phyloP scores from a whole-genome alignment of 176 grass and related monocot genomes.

The Alopecurus myosuroides region DNA sequence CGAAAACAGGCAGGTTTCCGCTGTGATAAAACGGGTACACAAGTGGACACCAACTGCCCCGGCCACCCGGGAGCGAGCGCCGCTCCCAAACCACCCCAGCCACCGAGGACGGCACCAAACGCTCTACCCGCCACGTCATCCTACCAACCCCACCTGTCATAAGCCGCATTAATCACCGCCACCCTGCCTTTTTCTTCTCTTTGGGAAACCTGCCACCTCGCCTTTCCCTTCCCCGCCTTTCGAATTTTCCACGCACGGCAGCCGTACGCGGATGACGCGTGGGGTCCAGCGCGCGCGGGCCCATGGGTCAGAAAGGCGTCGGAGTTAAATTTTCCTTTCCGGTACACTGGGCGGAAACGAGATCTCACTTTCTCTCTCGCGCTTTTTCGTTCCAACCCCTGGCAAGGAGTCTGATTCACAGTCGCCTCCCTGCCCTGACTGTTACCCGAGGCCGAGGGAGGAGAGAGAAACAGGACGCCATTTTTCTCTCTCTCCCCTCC shows the following conservation, averaged over 20 bases:
- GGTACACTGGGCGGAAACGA: not conserved
- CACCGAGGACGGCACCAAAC: conserved; percentile 18
- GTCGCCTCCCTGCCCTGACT: conserved; percentile 37
- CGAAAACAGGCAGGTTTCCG: not conserved
- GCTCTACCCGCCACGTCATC: not conserved
- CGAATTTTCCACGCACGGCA: conserved; percentile 9
- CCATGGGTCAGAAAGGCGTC: not conserved
- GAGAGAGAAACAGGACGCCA: conserved; percentile 32
- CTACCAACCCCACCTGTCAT: not conserved
- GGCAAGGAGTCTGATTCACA: not conserved
- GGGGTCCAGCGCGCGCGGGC: not conserved
- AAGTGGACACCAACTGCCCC: conserved; percentile 34
- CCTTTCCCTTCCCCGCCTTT: not conserved
- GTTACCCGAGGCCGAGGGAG: not conserved
- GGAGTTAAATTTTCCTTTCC: not conserved
- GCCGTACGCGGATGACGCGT: not conserved
- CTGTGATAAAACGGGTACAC: conserved; percentile 16
- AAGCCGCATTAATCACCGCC: not conserved
- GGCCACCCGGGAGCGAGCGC: not conserved
- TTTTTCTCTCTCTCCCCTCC: not conserved
- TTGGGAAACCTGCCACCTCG: no score
- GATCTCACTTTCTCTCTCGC: not conserved
- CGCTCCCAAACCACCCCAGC: conserved; percentile 11
- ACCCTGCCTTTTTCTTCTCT: not conserved
- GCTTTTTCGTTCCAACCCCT: conserved; percentile 8